Evolutionary conservation across 371 early-diverging fungal species (phyloP).

Genomic region (Amoeboaphelidium protococcarum): DNA sequence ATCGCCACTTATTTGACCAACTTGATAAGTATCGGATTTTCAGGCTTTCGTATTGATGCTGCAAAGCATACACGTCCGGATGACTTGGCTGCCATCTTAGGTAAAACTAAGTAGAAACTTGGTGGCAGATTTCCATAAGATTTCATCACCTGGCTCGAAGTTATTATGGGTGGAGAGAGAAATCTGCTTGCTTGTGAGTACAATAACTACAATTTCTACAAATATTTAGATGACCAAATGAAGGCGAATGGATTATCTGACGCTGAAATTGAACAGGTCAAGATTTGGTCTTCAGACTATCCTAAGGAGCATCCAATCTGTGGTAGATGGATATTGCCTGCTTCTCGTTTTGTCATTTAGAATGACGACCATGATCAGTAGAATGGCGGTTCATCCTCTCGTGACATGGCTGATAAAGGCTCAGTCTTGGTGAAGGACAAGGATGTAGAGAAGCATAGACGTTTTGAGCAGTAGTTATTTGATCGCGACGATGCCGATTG

Average conservation of each 20-base stretch:
- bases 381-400: constrained; percentile 5
- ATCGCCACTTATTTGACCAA: constrained; percentile 5
- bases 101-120: constrained; percentile 2
- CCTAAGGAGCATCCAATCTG: constrained; percentile 9
- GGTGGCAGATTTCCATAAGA: constrained; percentile 6
- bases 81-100: constrained; percentile 5
- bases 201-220: constrained; percentile 5
- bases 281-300: constrained; percentile 8
- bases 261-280: constrained; percentile 5
- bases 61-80: constrained; percentile 7
- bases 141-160: constrained; percentile 8
- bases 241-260: constrained; percentile 2
- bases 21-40: constrained; percentile 5
- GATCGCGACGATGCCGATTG: constrained; percentile 4
- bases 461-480: constrained; percentile 6
- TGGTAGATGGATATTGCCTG: constrained; percentile 7
- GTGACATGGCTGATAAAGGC: constrained; percentile 7
- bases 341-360: constrained; percentile 7
- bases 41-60: constrained; percentile 7
- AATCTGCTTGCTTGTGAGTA: constrained; percentile 5
- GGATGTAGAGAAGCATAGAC: constrained; percentile 3
- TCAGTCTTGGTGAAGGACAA: constrained; percentile 9
- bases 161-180: constrained; percentile 8
- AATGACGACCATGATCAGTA: constrained; percentile 11
- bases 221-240: constrained; percentile 2